Conservation (phyloP, 2,329 filamentous ascomycete species). For the Alternaria brassicicola region DNA sequence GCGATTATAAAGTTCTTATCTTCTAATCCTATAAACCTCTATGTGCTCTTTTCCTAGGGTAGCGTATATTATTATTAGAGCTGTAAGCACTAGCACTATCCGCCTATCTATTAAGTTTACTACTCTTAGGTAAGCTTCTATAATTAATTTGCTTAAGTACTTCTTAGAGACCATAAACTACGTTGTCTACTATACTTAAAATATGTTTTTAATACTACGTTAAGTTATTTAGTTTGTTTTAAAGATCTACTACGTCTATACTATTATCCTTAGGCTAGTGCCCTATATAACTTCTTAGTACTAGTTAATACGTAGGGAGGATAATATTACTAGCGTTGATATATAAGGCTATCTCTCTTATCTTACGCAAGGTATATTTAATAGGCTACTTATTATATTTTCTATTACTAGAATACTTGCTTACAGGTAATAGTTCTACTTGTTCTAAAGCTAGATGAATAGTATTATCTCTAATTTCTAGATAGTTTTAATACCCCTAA, state of each 20-base stretch:
- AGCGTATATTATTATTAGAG: neutral
- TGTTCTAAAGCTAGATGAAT: neutral
- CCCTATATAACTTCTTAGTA: neutral
- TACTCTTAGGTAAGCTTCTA: neutral
- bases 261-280: neutral
- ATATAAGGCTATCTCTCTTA: neutral
- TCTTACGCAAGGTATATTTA: neutral
- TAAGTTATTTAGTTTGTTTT: constrained; percentile 1
- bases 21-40: neutral
- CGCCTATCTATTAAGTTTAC: neutral
- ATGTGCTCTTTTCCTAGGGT: neutral
- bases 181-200: neutral
- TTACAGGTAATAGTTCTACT: neutral
- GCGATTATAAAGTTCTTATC: neutral
- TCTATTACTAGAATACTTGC: neutral
- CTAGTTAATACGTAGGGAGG: neutral
- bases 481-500: neutral
- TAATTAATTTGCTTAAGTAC: neutral
- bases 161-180: neutral
- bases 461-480: neutral
- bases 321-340: neutral
- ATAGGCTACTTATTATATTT: neutral
- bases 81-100: neutral
- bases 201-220: neutral
- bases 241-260: neutral